Base-by-base conservation (phyloP, 371 early-diverging fungal species). In the Mucor mucedo region DNA sequence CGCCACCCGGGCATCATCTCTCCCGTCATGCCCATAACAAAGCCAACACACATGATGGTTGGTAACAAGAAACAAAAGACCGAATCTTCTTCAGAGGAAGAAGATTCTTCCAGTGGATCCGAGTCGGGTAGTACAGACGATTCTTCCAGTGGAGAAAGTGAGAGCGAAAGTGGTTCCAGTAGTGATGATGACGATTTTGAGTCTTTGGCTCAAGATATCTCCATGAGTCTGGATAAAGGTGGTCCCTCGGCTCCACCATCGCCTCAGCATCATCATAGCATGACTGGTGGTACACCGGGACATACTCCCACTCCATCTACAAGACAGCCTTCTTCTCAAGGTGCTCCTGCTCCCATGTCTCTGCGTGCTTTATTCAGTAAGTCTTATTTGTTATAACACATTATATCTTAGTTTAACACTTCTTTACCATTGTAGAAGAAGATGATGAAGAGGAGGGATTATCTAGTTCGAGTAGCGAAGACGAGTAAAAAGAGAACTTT, bases 131-230 rank as follows among this genome's bases (percentile, higher is more conserved):
- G 60, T 44, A 49, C 55, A 40, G 58, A 21, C 21, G 21, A 58
- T 1, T 66, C 66, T 2, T 59, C 60, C 11, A 62, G 62, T 49
- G 38, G 44, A n/a, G 55, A 55, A 13, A 69, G 70, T 54, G 69
- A 56, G 4, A 63, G 64, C 32, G 65, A 60, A 2, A 67, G 65
- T 39, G 69, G 47, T 5, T 62, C 65, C 33, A 55, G 55, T 33
- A 52, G 57, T 27, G 60, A 63, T 32, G 72, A 71, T 47, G 68
- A 67, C 30, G 71, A 72, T 60, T 59, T 72, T 39, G 72, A 68
- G 9, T 50, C 58, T 13, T 41, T 72, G 14, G 72, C 69, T 11
- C 54, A 68, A 5, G 65, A 72, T 55, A 72, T 72, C 11, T 58
- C 66, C 0, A 57, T 57, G 33, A 68, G 65, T 41, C 29, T 71